Base-by-base conservation (phyloP, 169 alveolate genomes). In the Cryptosporidium baileyi region DNA sequence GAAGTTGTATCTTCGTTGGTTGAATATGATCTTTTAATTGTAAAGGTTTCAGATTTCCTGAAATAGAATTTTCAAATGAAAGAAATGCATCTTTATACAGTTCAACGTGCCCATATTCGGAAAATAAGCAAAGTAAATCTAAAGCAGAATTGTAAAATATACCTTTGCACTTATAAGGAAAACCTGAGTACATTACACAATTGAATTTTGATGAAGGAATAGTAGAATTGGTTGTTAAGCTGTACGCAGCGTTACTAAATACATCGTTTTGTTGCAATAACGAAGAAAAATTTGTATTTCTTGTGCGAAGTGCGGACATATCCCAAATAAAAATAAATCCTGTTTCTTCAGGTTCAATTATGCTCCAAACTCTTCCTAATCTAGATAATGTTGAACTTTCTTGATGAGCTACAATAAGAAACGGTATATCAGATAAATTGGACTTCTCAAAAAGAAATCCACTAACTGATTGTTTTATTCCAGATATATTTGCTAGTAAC, bases 301-400 rank as follows among this genome's bases (percentile, higher is more conserved):
- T 22, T 26, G 19, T 49, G 28, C 32, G 24, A 34, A 28, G 11
- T 1, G 85, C 44, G 15, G 19, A 59, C 57, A 74, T 22, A 36
- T 61, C 24, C 85, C 85, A 74, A 4, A 54, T 40, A 54, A 36
- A 74, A 22, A 54, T 40, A 9, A 11, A 52, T 4, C 85, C 85
- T 22, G 67, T 34, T 32, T 74, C 85, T 19, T 74, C 85, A 17
- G 85, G 7, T n/a, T 74, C 85, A 7, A 74, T 74, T 15, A 74
- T 74, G 38, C 85, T 74, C 85, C 85, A 74, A 54, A 74, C 85
- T 74, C 40, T 74, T 0, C 85, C 85, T 34, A 74, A 40, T 74
- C 85, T 74, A 13, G 85, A 74, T 1, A 74, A 51, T 19, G 67
- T 24, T 24, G 85, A 74, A 22, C 49, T 74, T 36, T 74, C 85